Conservation (phyloP, 441 rosid species). For the Dalechampia spathulata region DNA sequence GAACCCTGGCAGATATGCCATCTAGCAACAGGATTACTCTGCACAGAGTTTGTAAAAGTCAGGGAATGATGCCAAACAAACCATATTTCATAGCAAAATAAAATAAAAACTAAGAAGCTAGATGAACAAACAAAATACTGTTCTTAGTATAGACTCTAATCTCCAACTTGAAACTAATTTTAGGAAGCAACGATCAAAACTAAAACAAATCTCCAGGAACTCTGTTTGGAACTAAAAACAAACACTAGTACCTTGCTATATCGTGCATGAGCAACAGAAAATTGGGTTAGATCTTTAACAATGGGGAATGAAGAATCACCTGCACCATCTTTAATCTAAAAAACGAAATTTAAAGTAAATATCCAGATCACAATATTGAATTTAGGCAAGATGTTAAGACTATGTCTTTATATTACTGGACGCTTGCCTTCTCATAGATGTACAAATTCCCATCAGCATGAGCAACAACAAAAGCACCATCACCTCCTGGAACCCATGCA, state of each 20-base stretch:
- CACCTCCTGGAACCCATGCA: conserved; percentile 95
- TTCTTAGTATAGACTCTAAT: neutral
- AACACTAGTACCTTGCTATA: conserved; percentile 66
- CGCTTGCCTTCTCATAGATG: conserved; percentile 91
- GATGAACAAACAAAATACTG: neutral
- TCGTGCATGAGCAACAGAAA: conserved; percentile 88
- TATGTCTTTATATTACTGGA: conserved; percentile 6
- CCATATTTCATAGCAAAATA: neutral
- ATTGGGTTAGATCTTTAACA: conserved; percentile 81
- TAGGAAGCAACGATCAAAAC: too few species aligned
- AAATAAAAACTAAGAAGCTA: neutral
- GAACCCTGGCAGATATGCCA: conserved; percentile 98
- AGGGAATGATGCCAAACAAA: neutral
- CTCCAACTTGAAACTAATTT: conserved; percentile 3
- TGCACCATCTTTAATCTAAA: conserved; percentile 73
- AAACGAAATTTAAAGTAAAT: conserved; percentile 8
- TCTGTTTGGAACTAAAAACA: neutral
- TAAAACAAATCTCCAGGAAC: too few species aligned
- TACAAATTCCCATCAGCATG: conserved; percentile 95
- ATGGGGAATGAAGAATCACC: conserved; percentile 87
- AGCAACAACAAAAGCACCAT: conserved; percentile 88
- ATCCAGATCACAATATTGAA: conserved; percentile 14
- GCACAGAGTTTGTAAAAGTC: conserved; percentile 26
- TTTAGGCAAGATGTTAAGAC: conserved; percentile 7
- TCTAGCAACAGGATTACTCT: conserved; percentile 95